Percentiles rank a stretch among this genome's conserved stretches.
phyloP scores from a whole-genome alignment of 1,284 basidiomycete genomes.

The Wolfiporia cocos region DNA sequence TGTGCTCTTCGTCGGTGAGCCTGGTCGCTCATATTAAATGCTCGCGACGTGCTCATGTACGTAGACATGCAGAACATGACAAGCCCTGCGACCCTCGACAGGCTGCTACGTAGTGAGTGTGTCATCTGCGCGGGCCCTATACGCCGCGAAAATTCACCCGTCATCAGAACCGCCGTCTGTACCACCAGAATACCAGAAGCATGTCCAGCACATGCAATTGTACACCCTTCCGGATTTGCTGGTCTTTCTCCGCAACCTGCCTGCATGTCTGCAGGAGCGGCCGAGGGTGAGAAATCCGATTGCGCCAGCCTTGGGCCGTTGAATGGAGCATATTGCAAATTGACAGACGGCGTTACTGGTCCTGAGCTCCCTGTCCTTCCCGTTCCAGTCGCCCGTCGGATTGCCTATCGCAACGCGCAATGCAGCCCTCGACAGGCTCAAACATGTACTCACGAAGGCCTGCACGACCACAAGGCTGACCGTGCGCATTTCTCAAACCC shows the following conservation, averaged over 20 bases:
- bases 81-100: slow-evolving; percentile 38
- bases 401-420: slow-evolving; percentile 32
- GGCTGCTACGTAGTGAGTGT: slow-evolving; percentile 33
- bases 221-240: slow-evolving; percentile 50
- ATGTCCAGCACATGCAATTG: slow-evolving; percentile 39
- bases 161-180: slow-evolving; percentile 18
- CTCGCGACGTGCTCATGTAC: slow-evolving; percentile 4
- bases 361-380: slow-evolving; percentile 60
- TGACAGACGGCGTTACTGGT: slow-evolving; percentile 58
- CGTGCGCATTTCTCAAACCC: slow-evolving; percentile 28
- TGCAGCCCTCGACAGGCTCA: slow-evolving; percentile 44
- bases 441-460: slow-evolving; percentile 42
- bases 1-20: slow-evolving; percentile 59
- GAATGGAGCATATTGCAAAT: slow-evolving; percentile 4
- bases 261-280: slow-evolving; percentile 35
- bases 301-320: slow-evolving; percentile 1
- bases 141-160: slow-evolving; percentile 7
- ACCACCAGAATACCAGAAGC: slow-evolving; percentile 23
- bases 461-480: slow-evolving; percentile 45
- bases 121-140: slow-evolving; percentile 2
- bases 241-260: slow-evolving; percentile 50
- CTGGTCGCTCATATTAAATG: slow-evolving; percentile 6
- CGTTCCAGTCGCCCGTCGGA: slow-evolving; percentile 44
- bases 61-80: slow-evolving; percentile 68
- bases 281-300: slow-evolving; percentile 43